Evolutionary conservation across 2,329 filamentous ascomycete genomes (phyloP), one percentile per base, ranked within the genome.

Genomic region (Thelonectria olida): DNA sequence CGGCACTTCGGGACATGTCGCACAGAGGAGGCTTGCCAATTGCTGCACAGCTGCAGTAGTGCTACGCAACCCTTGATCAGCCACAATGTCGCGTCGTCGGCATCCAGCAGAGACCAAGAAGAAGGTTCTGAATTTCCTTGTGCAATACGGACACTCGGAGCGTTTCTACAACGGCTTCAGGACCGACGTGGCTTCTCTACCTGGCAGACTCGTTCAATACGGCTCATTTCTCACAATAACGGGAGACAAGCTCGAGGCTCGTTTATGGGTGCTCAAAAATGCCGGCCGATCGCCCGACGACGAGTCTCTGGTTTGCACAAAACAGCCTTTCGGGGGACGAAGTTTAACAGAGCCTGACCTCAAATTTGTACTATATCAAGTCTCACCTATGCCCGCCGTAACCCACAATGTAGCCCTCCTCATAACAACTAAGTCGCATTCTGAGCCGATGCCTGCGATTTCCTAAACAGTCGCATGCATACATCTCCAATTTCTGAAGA

Each of bases 71-170:
- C 28, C 23, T 56, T 38, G 20, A 49, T 41, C 44, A 60, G 59
- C 50, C 61, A 58, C 49, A 4, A 19, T 23, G 23, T 63, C 49
- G 60, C 56, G 53, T 57, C 56, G 57, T 60, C 55, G 62, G 55
- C 39, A 6, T 28, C 22, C 41, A 44, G 10, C 19, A 31, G 25
- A 52, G 27, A 17, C 10, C 28, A 25, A 13, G 38, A 20, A n/a
- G n/a, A n/a, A n/a, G n/a, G n/a, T n/a, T n/a, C n/a, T 7, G 19
- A 27, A 12, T 5, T 10, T 42, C 13, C 19, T 10, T 19, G 9
- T 20, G 38, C 31, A 61, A 31, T 31, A 5, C 10, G 28, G 13
- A 31, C 28, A 31, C 25, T 41, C 19, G 12, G 42, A 19, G 7
- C n/a, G 27, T 22, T 44, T 7, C 13, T 3, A n/a, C 9, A n/a